Conservation (phyloP, 495 filamentous ascomycete genomes). For the Podospora pseudoanserina region DNA sequence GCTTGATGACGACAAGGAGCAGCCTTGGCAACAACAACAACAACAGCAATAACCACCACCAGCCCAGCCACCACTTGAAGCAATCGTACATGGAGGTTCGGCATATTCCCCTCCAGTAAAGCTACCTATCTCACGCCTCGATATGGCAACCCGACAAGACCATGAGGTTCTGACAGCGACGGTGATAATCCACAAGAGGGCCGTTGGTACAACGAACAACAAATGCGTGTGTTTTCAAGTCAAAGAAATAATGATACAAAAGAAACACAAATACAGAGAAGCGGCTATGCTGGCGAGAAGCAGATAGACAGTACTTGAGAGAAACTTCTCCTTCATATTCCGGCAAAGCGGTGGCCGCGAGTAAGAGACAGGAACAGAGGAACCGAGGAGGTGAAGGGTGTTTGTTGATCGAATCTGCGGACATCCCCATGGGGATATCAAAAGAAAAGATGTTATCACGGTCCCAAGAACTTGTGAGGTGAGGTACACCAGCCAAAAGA, state of each 20-base stretch:
- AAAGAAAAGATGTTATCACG: neutral
- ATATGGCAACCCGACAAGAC: neutral
- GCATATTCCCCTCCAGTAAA: neutral
- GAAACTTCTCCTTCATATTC: neutral
- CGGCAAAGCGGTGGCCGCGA: neutral
- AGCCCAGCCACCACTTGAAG: neutral
- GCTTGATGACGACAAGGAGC: neutral
- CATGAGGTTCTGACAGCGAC: neutral
- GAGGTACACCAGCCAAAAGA: neutral
- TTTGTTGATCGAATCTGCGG: neutral
- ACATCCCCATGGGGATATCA: neutral
- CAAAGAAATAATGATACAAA: neutral
- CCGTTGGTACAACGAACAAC: neutral
- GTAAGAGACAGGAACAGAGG: neutral
- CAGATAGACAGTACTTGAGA: neutral
- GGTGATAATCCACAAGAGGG: neutral
- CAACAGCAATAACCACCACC: no score
- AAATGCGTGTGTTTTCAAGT: neutral
- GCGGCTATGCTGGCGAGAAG: neutral
- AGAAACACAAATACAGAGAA: neutral
- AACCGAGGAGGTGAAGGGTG: neutral
- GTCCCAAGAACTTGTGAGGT: neutral
- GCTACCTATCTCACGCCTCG: neutral
- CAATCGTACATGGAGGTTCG: neutral
- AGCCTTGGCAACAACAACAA: neutral